Base-by-base conservation (phyloP, 495 filamentous ascomycete genomes). In the Aspergillus nanangensis region DNA sequence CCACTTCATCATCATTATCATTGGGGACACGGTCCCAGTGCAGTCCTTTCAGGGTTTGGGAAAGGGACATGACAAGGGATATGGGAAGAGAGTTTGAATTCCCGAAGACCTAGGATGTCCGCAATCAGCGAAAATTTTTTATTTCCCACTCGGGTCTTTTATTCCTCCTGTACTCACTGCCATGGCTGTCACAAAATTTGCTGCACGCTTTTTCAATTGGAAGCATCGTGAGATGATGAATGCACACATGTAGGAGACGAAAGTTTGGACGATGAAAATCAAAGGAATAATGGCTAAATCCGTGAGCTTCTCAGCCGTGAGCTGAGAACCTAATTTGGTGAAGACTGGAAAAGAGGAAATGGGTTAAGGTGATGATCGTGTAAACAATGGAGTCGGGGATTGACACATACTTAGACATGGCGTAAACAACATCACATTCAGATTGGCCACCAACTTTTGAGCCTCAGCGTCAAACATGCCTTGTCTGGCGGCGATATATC, bases 51-150 rank as follows among this genome's bases (percentile, higher is more conserved):
- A 98, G 71, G 8, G 93, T 98, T 56, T 94, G 83, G 9, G 93
- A 93, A 10, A 98, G 76, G 13, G 91, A 95, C 46, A 96, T 79
- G 54, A 98, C 90, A 36, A 98, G 81, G 1, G 93, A 98, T 43
- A 98, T 96, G 1, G 93, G 93, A 14, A 98, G 82, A 13, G 93
- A 97, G 66, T 97, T 98, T 25, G 92, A 96, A 62, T 98, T 98
- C 47, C 92, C 93, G 61, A 98, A 98, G 29, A 98, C 85, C 76
- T 82, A 37, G 42, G 42, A 48, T 20, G 14, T 45, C 36, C 41
- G 47, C 53, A 0, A 31, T 62, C 38, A 55, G 29, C 17, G n/a
- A n/a, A n/a, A n/a, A n/a, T n/a, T 29, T 29, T 11, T 42, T 25
- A 29, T 34, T 57, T 32, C 20, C 11, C 14, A 20, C 25, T 17